Percentiles rank a stretch among this genome's conserved stretches.
These are phyloP conservation scores for Aureobasidium sp. DNA, from an alignment of 2,329 filamentous ascomycete genomes.

Conservation along the genomic window DNA sequence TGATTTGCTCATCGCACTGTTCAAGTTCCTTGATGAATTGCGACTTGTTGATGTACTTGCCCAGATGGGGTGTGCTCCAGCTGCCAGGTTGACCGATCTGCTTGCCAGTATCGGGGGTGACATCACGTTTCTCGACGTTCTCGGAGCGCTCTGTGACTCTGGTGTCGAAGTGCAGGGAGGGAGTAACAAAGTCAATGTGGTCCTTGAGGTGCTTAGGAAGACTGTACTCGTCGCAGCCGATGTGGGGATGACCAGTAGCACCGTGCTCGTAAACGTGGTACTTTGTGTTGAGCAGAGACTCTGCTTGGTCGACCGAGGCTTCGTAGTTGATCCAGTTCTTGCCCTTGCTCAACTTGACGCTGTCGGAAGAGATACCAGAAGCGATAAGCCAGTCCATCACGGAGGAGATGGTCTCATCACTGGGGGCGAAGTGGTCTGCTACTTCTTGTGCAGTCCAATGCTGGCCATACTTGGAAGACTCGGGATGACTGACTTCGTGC, in stretches of 20 bases:
- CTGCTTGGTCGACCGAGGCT: constrained; percentile 45
- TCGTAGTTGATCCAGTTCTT: constrained; percentile 48
- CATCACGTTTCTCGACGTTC: constrained; percentile 19
- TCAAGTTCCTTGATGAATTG: constrained; percentile 26
- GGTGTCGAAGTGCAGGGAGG: constrained; percentile 33
- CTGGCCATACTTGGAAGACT: constrained; percentile 33
- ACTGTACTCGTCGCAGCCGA: constrained; percentile 33
- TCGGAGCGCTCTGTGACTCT: constrained; percentile 22
- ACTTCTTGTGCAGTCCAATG: constrained; percentile 37
- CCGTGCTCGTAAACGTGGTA: constrained; percentile 44
- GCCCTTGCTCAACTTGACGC: constrained; percentile 43
- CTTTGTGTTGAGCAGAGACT: constrained; percentile 44
- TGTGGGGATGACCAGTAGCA: constrained; percentile 25
- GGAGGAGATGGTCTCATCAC: constrained; percentile 17
- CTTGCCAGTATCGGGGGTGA: constrained; percentile 16
- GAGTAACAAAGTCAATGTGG: constrained; percentile 31
- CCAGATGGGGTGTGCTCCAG: constrained; percentile 27
- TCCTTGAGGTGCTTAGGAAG: constrained; percentile 22
- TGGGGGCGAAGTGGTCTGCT: constrained; percentile 35
- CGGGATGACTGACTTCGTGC: constrained; percentile 34
- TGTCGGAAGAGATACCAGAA: constrained; percentile 41
- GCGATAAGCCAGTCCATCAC: constrained; percentile 47
- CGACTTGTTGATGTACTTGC: constrained; percentile 15
- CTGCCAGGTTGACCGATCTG: constrained; percentile 21
- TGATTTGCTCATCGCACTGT: constrained; percentile 47